A percentile compares a stretch with the other conserved stretches of the same genome.
Evolutionary conservation across 2,329 filamentous ascomycete species (phyloP).

Genomic region (Colletotrichum tropicicola): DNA sequence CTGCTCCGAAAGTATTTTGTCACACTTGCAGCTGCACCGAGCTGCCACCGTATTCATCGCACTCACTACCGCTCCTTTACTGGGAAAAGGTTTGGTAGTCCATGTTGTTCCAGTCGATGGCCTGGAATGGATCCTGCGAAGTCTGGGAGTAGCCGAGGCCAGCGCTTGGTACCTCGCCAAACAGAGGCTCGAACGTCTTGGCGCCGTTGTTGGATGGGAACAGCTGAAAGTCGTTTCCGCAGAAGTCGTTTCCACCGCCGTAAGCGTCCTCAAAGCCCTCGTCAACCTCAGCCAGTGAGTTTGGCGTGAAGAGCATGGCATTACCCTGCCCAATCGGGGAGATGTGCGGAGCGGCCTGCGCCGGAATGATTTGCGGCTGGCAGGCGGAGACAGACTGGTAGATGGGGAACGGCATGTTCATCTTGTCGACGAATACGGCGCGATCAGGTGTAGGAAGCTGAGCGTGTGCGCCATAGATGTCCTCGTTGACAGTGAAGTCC

Average conservation of each 20-base stretch:
- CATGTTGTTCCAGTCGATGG: constrained; percentile 50
- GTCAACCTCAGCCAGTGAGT: constrained; percentile 68
- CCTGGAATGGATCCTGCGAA: constrained; percentile 59
- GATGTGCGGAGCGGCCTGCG: constrained; percentile 60
- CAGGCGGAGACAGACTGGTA: constrained; percentile 44
- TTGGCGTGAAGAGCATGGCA: constrained; percentile 74
- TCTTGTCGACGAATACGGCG: constrained; percentile 35
- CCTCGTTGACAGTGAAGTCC: constrained; percentile 70
- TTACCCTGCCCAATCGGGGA: constrained; percentile 76
- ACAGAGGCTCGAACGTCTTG: constrained; percentile 57
- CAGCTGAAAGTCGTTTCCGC: constrained; percentile 70
- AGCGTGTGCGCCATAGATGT: constrained; percentile 67
- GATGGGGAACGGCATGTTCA: constrained; percentile 23
- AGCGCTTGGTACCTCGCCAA: constrained; percentile 60
- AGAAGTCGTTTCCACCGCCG: constrained; percentile 43
- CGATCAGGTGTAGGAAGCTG: constrained; percentile 61
- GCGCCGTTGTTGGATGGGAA: constrained; percentile 54
- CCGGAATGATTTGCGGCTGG: constrained; percentile 43
- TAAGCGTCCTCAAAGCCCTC: constrained; percentile 70
- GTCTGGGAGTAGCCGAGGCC: constrained; percentile 62
- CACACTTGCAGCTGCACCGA: neutral
- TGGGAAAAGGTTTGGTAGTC: constrained; percentile 43
- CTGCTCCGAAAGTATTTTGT: constrained; percentile 8
- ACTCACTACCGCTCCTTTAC: constrained; percentile 31
- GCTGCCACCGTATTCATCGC: neutral